A percentile compares a stretch with the other conserved stretches of the same genome.
Evolutionary conservation across 192 early-diverging fungal species (phyloP).

Genomic region (Backusella tarrabulga): DNA sequence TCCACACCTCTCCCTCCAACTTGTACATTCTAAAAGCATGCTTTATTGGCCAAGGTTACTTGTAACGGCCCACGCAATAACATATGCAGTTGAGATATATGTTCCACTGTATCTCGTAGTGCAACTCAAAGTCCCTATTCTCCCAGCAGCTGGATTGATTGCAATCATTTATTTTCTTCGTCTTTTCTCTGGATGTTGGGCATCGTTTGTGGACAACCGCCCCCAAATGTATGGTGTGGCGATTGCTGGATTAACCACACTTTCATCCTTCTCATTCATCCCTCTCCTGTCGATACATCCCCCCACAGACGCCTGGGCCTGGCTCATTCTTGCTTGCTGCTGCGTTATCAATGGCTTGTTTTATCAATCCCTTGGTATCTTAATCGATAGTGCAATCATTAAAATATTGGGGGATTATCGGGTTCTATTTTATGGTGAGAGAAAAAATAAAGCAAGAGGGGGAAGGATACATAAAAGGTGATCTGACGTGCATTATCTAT

Average conservation of each 20-base stretch:
- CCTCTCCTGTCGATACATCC: neutral
- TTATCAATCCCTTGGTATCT: conserved; percentile 17
- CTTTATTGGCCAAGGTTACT: conserved; percentile 13
- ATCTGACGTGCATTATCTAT: conserved; percentile 13
- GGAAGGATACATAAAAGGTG: neutral
- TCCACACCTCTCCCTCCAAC: neutral
- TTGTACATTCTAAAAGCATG: neutral
- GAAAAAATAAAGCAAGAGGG: neutral
- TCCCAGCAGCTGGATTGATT: neutral
- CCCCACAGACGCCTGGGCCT: neutral
- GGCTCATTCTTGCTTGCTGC: neutral
- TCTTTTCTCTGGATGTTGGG: conserved; percentile 1
- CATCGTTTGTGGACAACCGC: neutral
- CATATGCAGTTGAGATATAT: neutral
- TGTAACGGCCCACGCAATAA: conserved; percentile 11
- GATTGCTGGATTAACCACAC: neutral
- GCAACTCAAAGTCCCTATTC: neutral
- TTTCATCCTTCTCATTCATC: neutral
- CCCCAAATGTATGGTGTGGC: neutral
- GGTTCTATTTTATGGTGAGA: conserved; percentile 28
- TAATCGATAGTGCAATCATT: conserved; percentile 23
- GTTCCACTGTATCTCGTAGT: neutral
- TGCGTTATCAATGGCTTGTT: conserved; percentile 25
- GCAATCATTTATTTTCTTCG: neutral
- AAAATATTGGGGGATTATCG: conserved; percentile 30